Conservation (phyloP, 345 rosid genomes). For the Barbarea vulgaris region DNA sequence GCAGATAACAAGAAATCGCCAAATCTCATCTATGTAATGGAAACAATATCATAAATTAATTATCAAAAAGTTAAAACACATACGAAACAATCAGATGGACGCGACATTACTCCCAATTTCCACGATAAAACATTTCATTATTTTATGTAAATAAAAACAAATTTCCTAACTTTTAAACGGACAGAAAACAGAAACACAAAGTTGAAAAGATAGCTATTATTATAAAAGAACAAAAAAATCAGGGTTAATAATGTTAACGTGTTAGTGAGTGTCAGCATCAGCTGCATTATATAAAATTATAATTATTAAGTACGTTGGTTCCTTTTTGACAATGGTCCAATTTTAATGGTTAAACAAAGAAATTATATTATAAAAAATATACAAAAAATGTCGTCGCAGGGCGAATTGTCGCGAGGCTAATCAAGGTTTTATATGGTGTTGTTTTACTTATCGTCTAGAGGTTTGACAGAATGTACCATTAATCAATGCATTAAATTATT, state of each 20-base stretch:
- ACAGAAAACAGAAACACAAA: slow-evolving; percentile 40
- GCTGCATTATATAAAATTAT: slow-evolving; percentile 28
- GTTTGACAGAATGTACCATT: slow-evolving; percentile 42
- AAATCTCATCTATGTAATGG: slow-evolving; percentile 27
- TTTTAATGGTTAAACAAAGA: slow-evolving; percentile 38
- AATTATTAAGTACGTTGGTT: slow-evolving; percentile 36
- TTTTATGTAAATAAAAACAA: slow-evolving; percentile 43
- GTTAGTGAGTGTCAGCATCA: slow-evolving; percentile 66
- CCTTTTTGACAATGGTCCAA: slow-evolving; percentile 42
- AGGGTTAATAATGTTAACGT: slow-evolving; percentile 36
- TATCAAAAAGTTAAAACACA: slow-evolving; percentile 10
- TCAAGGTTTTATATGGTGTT: slow-evolving; percentile 50
- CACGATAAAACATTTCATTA: slow-evolving; percentile 32
- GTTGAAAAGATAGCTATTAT: slow-evolving; percentile 36
- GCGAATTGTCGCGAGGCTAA: slow-evolving; percentile 61
- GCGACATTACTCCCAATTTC: slow-evolving; percentile 40
- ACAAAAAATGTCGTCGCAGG: slow-evolving; percentile 43
- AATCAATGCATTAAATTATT: slow-evolving; percentile 26
- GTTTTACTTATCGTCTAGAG: slow-evolving; percentile 41
- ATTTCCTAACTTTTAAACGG: slow-evolving; percentile 45
- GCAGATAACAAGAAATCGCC: slow-evolving; percentile 40
- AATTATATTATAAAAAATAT: slow-evolving; percentile 31
- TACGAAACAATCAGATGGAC: slow-evolving; percentile 32
- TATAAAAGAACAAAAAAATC: slow-evolving; percentile 28
- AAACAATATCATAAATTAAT: slow-evolving; percentile 4